Percentiles rank a stretch among this genome's conserved stretches.
These are phyloP conservation scores for Clarireedia homoeocarpa DNA, from an alignment of 2,329 filamentous ascomycete genomes.

Conservation along the genomic window DNA sequence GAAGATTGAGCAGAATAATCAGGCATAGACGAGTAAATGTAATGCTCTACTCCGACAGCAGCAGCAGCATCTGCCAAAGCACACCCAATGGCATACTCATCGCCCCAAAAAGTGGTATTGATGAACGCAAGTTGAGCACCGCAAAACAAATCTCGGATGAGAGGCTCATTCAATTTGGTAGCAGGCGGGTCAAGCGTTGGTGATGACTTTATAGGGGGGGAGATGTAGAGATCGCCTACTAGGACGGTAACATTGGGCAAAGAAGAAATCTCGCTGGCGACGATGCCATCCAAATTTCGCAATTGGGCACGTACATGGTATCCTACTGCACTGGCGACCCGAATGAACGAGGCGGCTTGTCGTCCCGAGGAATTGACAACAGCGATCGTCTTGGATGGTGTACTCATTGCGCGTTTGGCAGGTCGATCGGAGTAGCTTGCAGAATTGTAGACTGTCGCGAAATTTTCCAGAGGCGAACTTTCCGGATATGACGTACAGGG, in stretches of 20 bases:
- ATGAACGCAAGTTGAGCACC: slow-evolving; percentile 88
- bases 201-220: slow-evolving; percentile 29
- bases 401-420: slow-evolving; percentile 27
- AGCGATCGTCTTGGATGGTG: slow-evolving; percentile 56
- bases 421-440: slow-evolving; percentile 19
- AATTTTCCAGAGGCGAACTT: slow-evolving; percentile 11
- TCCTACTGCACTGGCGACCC: slow-evolving; percentile 86
- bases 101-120: slow-evolving; percentile 95
- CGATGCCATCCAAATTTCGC: slow-evolving; percentile 76
- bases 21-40: slow-evolving; percentile 95
- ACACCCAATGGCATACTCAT: slow-evolving; percentile 84
- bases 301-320: slow-evolving; percentile 91
- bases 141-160: slow-evolving; percentile 73
- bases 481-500: slow-evolving; percentile 24
- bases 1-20: slow-evolving; percentile 71
- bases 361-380: slow-evolving; percentile 94
- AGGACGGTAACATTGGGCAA: slow-evolving; percentile 68
- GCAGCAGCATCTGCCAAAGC: slow-evolving; percentile 86
- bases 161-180: slow-evolving; percentile 59
- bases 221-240: slow-evolving; percentile 53
- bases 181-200: slow-evolving; percentile 58
- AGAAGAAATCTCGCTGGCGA: slow-evolving; percentile 75
- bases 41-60: slow-evolving; percentile 76
- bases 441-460: slow-evolving; percentile 14
- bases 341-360: slow-evolving; percentile 90